phyloP scores from a whole-genome alignment of 306 rosid species.

The Malus fusca region DNA sequence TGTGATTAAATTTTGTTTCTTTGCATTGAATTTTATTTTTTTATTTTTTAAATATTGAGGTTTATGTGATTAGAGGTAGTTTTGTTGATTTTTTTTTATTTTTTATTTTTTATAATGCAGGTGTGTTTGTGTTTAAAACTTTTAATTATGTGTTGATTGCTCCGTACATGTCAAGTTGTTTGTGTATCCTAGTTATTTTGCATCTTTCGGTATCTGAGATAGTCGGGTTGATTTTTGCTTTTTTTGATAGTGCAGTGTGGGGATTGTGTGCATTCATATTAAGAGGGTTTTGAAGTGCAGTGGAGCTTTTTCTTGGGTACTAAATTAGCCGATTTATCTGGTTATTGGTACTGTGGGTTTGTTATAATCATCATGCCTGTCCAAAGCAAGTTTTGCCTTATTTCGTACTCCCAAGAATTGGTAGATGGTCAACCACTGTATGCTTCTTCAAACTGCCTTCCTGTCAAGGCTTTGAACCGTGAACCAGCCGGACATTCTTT shows the following conservation, averaged over 20 bases:
- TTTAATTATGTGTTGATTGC: not conserved
- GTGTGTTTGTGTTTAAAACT: not conserved
- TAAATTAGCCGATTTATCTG: not conserved
- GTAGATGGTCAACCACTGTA: constrained; percentile 80
- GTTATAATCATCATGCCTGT: constrained; percentile 35
- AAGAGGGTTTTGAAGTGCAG: not conserved
- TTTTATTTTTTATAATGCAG: not conserved
- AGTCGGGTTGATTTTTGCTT: not conserved
- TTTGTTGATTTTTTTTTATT: not conserved
- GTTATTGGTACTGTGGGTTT: constrained; percentile 11
- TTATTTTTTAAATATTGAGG: not conserved
- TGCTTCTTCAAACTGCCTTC: constrained; percentile 74
- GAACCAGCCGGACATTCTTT: constrained; percentile 95
- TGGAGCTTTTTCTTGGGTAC: not conserved
- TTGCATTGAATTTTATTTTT: not conserved
- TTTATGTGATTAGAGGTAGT: not conserved
- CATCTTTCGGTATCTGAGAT: not conserved
- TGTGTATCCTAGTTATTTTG: not conserved
- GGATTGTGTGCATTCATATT: not conserved
- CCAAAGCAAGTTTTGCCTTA: constrained; percentile 34
- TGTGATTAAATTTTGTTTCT: not conserved
- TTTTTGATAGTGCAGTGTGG: constrained; percentile 7
- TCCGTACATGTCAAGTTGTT: not conserved
- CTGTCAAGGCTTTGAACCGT: constrained; percentile 52
- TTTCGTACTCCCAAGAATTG: constrained; percentile 64